phyloP scores from a whole-genome alignment of 768 basidiomycete species.

The Rhodocollybia butyracea region DNA sequence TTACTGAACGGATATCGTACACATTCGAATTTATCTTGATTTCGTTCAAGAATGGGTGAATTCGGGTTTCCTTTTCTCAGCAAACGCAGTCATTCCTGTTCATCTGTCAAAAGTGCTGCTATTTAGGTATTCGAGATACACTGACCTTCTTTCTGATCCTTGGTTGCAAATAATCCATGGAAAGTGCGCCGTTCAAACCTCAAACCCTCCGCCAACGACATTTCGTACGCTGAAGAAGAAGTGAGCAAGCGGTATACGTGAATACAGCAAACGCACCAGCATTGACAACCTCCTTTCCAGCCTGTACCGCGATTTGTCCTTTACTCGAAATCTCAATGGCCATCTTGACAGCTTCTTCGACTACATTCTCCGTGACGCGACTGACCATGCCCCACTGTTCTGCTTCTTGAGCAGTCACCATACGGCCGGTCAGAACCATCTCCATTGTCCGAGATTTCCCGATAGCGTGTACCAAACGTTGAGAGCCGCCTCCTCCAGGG shows the following conservation, averaged over 20 bases:
- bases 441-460: conserved; percentile 97
- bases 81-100: conserved; percentile 91
- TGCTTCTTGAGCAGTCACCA: conserved; percentile 77
- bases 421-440: conserved; percentile 84
- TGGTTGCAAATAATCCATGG: conserved; percentile 89
- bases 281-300: conserved; percentile 93
- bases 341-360: conserved; percentile 82
- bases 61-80: conserved; percentile 85
- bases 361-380: conserved; percentile 77
- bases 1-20: background rate
- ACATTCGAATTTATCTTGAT: conserved; percentile 2
- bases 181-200: conserved; percentile 87
- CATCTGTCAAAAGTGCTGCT: no score
- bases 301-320: conserved; percentile 78
- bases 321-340: conserved; percentile 79
- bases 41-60: conserved; percentile 59
- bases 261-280: conserved; percentile 46
- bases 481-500: conserved; percentile 92
- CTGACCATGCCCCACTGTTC: conserved; percentile 86
- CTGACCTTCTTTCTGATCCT: conserved; percentile 93
- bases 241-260: background rate
- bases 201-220: conserved; percentile 78
- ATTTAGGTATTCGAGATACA: no score
- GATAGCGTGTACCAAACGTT: conserved; percentile 79
- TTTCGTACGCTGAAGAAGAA: conserved; percentile 63